Evolutionary conservation across 106 monocot species (phyloP).

Genomic region (Amphibolis antarctica): DNA sequence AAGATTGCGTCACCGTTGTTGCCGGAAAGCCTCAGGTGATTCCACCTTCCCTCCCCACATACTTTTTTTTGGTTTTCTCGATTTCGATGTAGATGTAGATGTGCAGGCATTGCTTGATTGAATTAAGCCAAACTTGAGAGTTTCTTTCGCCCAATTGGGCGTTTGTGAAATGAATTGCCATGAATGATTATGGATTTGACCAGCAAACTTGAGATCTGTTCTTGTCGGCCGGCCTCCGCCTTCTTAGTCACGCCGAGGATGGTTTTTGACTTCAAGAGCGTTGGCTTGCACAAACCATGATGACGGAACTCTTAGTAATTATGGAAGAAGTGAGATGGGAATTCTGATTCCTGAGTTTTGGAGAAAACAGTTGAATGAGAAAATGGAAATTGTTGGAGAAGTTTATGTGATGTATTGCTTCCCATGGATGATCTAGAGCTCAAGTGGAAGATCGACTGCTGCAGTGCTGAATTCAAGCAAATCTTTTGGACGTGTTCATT

Average conservation of each 20-base stretch:
- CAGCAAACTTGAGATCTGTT: not conserved
- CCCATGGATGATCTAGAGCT: too few species aligned
- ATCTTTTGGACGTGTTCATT: too few species aligned
- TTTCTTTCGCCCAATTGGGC: not conserved
- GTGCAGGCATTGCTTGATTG: not conserved
- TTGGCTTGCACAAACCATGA: too few species aligned
- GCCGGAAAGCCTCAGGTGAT: slow-evolving; percentile 73
- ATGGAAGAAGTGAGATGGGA: not conserved
- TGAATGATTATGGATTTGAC: not conserved
- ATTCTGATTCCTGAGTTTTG: not conserved
- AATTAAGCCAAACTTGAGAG: not conserved
- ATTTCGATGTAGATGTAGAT: not conserved
- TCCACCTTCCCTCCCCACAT: not conserved
- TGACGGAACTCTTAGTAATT: too few species aligned
- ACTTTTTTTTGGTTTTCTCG: not conserved
- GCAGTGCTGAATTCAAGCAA: too few species aligned
- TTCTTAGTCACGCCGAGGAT: too few species aligned
- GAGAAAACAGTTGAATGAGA: not conserved
- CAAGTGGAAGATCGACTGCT: too few species aligned
- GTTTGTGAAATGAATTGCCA: not conserved
- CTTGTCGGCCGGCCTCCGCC: not conserved
- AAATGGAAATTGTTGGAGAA: not conserved
- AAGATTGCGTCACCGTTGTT: slow-evolving; percentile 76
- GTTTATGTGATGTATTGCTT: not conserved
- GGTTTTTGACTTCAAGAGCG: too few species aligned